phyloP scores from a whole-genome alignment of 371 early-diverging fungal genomes.

The Mortierella sp. region DNA sequence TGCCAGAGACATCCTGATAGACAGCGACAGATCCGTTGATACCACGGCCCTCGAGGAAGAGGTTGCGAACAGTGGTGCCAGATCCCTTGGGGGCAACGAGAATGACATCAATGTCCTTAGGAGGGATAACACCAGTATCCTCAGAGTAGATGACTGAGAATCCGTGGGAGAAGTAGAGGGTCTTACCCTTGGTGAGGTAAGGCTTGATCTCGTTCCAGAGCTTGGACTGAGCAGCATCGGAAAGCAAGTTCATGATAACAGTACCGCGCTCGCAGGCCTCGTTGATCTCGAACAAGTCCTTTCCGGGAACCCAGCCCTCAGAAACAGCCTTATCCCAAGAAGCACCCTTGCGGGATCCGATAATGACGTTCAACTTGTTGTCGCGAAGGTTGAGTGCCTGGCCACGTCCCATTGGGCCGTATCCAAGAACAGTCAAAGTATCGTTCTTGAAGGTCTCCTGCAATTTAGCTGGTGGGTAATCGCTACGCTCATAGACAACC shows the following conservation, averaged over 20 bases:
- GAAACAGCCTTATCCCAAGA: constrained; percentile 94
- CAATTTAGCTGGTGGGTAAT: constrained; percentile 93
- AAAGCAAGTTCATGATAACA: constrained; percentile 95
- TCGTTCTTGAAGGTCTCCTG: constrained; percentile 90
- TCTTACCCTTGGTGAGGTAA: constrained; percentile 95
- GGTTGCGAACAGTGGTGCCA: constrained; percentile 95
- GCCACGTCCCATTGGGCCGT: constrained; percentile 97
- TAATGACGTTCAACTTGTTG: constrained; percentile 95
- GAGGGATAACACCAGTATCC: constrained; percentile 92
- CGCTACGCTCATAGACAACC: constrained; percentile 94
- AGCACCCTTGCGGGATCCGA: constrained; percentile 94
- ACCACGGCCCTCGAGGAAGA: constrained; percentile 97
- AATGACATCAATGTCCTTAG: constrained; percentile 95
- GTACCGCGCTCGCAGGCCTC: constrained; percentile 93
- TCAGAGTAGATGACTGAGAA: constrained; percentile 96
- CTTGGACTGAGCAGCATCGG: constrained; percentile 96
- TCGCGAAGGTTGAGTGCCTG: constrained; percentile 97
- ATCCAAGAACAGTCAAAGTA: constrained; percentile 95
- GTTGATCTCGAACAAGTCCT: constrained; percentile 94
- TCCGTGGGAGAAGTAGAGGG: constrained; percentile 98
- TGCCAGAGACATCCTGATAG: constrained; percentile 92
- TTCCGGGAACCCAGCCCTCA: constrained; percentile 97
- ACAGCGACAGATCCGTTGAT: constrained; percentile 98
- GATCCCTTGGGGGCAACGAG: constrained; percentile 98
- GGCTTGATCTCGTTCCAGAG: constrained; percentile 93